Base-by-base conservation (phyloP, 2,329 filamentous ascomycete genomes). In the Fusarium piperis region DNA sequence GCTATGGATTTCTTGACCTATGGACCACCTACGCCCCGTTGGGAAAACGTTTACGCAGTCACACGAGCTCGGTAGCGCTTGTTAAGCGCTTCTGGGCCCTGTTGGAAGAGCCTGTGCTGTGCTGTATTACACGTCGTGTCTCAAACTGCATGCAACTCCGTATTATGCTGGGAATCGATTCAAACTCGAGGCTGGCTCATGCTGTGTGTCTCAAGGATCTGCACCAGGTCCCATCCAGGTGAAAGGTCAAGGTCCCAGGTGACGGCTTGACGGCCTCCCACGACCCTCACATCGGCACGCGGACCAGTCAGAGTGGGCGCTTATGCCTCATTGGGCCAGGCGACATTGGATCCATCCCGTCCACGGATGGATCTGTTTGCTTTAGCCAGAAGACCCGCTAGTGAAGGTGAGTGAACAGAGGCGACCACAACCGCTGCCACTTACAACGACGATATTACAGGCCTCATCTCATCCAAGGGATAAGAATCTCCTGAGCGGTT, bases 271-370 rank as follows among this genome's bases (percentile, higher is more conserved):
- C 18, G 18, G 33, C 41, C 33, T 55, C 30, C 32, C 48, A 46
- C 55, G 28, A 63, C 20, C 20, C 18, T 36, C 30, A 16, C 41
- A 57, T 59, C 55, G 56, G 39, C 28, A 36, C 57, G 63, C 57
- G 48, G 35, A 28, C 65, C 59, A 55, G 30, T 52, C 36, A 66
- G 58, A 69, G 11, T 48, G 41, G 44, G 20, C 39, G 46, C 46
- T 41, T 66, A 59, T 65, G 16, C 67, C 55, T 48, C 41, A 20
- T 69, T 55, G 30, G 52, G 67, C 62, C 44, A 70, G 39, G 69
- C 41, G 57, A 44, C 41, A 55, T 59, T 63, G 52, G 39, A 18
- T 48, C 41, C 41, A 26, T 26, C 20, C 39, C 18, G 23, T 41
- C 38, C 39, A 41, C 39, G 7, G 39, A 48, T 48, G 44, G 44